phyloP scores from a whole-genome alignment of 371 early-diverging fungal species.

The Circinella minor region DNA sequence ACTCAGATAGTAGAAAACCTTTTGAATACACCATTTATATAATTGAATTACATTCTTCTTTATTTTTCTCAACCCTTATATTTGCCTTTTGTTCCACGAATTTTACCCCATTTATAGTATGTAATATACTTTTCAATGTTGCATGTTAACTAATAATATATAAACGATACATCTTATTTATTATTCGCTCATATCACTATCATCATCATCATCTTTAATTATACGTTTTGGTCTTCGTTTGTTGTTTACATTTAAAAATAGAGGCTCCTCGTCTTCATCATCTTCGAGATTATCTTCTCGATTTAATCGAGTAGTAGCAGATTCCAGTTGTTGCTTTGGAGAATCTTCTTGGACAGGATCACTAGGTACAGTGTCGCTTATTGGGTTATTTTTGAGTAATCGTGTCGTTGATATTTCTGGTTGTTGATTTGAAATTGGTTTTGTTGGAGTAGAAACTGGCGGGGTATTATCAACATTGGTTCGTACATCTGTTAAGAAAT shows the following conservation, averaged over 20 bases:
- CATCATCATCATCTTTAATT: slow-evolving; percentile 5
- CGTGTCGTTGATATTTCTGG: not conserved
- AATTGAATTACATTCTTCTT: slow-evolving; percentile 3
- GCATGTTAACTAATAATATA: not conserved
- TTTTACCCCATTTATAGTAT: too few relatives aligned
- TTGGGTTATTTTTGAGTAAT: not conserved
- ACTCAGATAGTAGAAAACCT: slow-evolving; percentile 5
- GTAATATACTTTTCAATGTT: too few relatives aligned
- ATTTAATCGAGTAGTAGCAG: not conserved
- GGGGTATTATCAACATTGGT: slow-evolving; percentile 1
- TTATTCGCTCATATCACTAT: slow-evolving; percentile 13
- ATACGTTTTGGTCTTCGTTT: not conserved
- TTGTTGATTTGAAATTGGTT: not conserved
- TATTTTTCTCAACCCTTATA: not conserved
- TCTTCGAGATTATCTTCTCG: not conserved
- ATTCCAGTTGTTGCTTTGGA: not conserved
- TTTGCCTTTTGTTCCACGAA: too few relatives aligned
- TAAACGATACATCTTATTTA: not conserved
- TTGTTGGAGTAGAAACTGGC: not conserved
- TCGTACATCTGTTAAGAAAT: slow-evolving; percentile 11
- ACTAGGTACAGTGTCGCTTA: too few relatives aligned
- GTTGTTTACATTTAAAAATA: slow-evolving; percentile 7
- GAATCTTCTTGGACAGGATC: not conserved
- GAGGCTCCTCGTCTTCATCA: slow-evolving; percentile 12
- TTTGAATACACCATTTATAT: not conserved